Conservation (phyloP, 2,329 filamentous ascomycete species). For the Botryotinia convoluta region DNA sequence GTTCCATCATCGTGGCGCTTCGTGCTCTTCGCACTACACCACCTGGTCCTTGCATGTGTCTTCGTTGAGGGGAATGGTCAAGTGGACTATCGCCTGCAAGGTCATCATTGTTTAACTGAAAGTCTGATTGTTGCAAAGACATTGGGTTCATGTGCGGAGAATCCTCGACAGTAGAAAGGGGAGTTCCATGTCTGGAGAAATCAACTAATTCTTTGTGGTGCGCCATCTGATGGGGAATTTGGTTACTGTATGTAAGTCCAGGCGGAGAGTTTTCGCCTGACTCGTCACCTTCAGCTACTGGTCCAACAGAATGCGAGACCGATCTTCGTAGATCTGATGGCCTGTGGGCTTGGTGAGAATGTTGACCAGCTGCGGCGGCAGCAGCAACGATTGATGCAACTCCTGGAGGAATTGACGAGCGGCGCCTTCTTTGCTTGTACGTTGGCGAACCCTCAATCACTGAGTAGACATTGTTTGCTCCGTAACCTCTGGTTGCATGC, state of each 20-base stretch:
- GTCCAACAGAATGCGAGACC: slow-evolving; percentile 81
- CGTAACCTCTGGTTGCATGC: slow-evolving; percentile 64
- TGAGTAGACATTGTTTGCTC: slow-evolving; percentile 79
- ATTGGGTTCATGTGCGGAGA: slow-evolving; percentile 72
- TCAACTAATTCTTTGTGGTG: slow-evolving; percentile 80
- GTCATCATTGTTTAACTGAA: slow-evolving; percentile 62
- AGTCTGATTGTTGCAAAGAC: slow-evolving; percentile 69
- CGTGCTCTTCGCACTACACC: slow-evolving; percentile 85
- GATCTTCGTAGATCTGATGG: slow-evolving; percentile 90
- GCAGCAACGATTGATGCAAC: slow-evolving; percentile 67
- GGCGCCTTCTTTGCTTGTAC: slow-evolving; percentile 93
- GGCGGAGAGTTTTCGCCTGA: slow-evolving; percentile 75
- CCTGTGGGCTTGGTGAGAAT: slow-evolving; percentile 63
- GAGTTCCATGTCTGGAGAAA: slow-evolving; percentile 87
- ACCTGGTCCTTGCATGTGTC: slow-evolving; percentile 67
- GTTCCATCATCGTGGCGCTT: slow-evolving; percentile 93
- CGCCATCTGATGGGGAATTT: slow-evolving; percentile 60
- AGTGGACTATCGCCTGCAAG: slow-evolving; percentile 56
- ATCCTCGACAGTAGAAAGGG: slow-evolving; percentile 78
- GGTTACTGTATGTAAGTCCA: slow-evolving; percentile 69
- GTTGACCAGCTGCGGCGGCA: slow-evolving; percentile 45
- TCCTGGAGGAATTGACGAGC: slow-evolving; percentile 85
- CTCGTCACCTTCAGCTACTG: slow-evolving; percentile 77
- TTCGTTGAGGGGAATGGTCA: slow-evolving; percentile 58
- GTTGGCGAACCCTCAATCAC: slow-evolving; percentile 97